phyloP scores from a whole-genome alignment of 306 rosid genomes.

The Fragaria nilgerrensis region DNA sequence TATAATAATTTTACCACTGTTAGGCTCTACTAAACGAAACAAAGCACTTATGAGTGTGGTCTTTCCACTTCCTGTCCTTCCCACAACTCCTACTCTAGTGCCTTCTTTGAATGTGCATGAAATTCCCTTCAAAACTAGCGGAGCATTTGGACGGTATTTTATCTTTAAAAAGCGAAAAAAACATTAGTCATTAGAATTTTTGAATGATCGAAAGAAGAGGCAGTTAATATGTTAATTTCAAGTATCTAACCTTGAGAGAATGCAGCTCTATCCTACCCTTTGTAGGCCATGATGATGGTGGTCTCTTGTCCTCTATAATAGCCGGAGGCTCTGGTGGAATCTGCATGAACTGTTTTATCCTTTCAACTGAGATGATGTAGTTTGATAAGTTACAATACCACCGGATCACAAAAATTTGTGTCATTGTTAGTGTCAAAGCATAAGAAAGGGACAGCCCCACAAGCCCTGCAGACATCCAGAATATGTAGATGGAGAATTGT shows the following conservation, averaged over 20 bases:
- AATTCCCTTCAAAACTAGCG: slow-evolving; percentile 65
- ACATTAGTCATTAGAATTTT: not conserved
- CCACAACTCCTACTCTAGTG: slow-evolving; percentile 73
- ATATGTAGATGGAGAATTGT: not conserved
- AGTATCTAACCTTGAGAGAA: slow-evolving; percentile 44
- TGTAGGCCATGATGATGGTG: slow-evolving; percentile 70
- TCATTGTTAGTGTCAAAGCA: slow-evolving; percentile 48
- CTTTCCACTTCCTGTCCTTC: slow-evolving; percentile 88
- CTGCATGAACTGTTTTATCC: slow-evolving; percentile 77
- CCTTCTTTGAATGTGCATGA: slow-evolving; percentile 68
- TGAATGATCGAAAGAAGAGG: not conserved
- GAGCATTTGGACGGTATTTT: slow-evolving; percentile 60
- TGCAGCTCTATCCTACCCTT: slow-evolving; percentile 69
- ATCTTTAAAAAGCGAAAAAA: slow-evolving; percentile 38
- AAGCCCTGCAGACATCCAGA: slow-evolving; percentile 50
- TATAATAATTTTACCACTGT: slow-evolving; percentile 48
- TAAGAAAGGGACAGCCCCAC: slow-evolving; percentile 76
- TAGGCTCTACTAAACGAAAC: slow-evolving; percentile 78
- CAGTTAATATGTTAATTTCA: not conserved
- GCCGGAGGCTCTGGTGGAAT: slow-evolving; percentile 67
- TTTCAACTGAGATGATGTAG: slow-evolving; percentile 66
- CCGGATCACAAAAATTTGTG: slow-evolving; percentile 42
- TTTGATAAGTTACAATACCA: slow-evolving; percentile 55
- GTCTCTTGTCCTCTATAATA: slow-evolving; percentile 48
- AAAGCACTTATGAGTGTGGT: slow-evolving; percentile 75